phyloP scores from a whole-genome alignment of 345 rosid genomes.

The Luvunga scandens region DNA sequence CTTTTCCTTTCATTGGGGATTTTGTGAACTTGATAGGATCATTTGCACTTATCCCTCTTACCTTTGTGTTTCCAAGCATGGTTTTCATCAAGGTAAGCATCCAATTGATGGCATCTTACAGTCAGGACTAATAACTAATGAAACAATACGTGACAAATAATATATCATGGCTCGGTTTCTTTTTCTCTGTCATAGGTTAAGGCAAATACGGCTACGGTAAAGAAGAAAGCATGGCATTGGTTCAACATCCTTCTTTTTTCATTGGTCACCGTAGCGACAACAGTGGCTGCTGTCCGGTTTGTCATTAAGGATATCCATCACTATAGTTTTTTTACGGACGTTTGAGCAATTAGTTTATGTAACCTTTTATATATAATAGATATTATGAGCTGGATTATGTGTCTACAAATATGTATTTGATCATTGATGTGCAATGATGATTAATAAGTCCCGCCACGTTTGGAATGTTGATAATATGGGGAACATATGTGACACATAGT shows the following conservation, averaged over 20 bases:
- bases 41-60: slow-evolving; percentile 13
- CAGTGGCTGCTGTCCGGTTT: slow-evolving; percentile 18
- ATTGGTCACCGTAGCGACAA: slow-evolving; percentile 20
- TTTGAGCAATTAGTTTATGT: background rate
- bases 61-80: background rate
- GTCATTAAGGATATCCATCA: slow-evolving; percentile 15
- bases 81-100: background rate
- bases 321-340: slow-evolving; percentile 28
- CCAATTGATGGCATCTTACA: background rate
- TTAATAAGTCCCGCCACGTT: too few relatives aligned
- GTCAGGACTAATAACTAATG: background rate
- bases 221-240: slow-evolving; percentile 31
- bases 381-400: too few relatives aligned
- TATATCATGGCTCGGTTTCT: background rate
- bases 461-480: too few relatives aligned
- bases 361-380: background rate
- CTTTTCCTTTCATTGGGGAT: slow-evolving; percentile 42
- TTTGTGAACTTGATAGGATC: slow-evolving; percentile 37
- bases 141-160: background rate
- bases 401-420: too few relatives aligned
- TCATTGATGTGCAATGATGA: too few relatives aligned
- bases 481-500: too few relatives aligned
- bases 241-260: slow-evolving; percentile 21
- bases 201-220: slow-evolving; percentile 19
- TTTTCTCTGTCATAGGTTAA: slow-evolving; percentile 16